Evolutionary conservation across 805 yeast genomes (phyloP).

Genomic region (Kodamaea sagamina): DNA sequence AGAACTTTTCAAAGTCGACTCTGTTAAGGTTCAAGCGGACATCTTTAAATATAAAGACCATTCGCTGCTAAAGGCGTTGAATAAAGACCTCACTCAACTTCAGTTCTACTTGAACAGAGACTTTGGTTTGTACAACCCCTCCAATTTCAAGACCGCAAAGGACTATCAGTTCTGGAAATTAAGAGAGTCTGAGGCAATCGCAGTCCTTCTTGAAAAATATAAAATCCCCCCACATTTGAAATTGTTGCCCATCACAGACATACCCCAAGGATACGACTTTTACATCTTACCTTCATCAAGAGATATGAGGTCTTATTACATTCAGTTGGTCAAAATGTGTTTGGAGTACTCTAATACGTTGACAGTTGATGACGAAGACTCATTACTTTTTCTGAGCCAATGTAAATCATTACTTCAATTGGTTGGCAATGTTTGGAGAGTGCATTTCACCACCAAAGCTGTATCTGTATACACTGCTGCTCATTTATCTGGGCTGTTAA

Average conservation of each 20-base stretch:
- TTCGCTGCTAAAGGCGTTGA: conserved; percentile 41
- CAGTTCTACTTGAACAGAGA: conserved; percentile 38
- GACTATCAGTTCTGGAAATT: conserved; percentile 37
- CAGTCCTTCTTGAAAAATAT: conserved; percentile 28
- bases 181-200: conserved; percentile 27
- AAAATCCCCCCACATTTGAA: conserved; percentile 35
- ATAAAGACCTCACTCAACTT: conserved; percentile 38
- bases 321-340: conserved; percentile 44
- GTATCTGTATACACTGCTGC: conserved; percentile 53
- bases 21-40: conserved; percentile 55
- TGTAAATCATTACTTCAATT: conserved; percentile 45
- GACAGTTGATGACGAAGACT: conserved; percentile 15
- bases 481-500: conserved; percentile 32
- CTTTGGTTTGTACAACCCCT: conserved; percentile 40
- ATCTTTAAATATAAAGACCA: conserved; percentile 42
- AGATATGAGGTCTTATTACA: conserved; percentile 41
- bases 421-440: conserved; percentile 60
- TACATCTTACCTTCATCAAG: conserved; percentile 36
- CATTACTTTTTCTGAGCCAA: conserved; percentile 39
- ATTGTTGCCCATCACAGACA: conserved; percentile 31
- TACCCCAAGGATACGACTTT: conserved; percentile 39
- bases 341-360: conserved; percentile 38
- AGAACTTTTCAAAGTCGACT: conserved; percentile 51
- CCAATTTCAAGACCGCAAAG: conserved; percentile 23
- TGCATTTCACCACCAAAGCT: conserved; percentile 51